These are phyloP conservation scores for Talaromyces rugulosus DNA, from an alignment of 2,329 filamentous ascomycete genomes.

Conservation along the genomic window DNA sequence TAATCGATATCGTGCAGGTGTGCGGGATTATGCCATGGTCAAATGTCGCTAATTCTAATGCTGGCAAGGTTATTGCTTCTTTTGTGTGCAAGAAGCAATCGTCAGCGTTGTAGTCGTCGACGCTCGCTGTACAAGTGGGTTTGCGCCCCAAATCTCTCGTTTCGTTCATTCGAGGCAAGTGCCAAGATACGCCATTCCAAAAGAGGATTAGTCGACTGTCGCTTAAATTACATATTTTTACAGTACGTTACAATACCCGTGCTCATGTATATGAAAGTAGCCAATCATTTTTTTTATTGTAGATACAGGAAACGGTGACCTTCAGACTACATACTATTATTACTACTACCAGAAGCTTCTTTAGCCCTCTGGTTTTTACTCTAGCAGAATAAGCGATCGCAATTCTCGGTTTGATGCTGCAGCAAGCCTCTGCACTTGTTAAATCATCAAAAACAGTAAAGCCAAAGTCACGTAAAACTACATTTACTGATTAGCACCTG, in stretches of 20 bases:
- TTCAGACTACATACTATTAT: background rate
- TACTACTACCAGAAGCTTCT: too few relatives aligned
- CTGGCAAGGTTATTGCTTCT: background rate
- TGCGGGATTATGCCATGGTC: background rate
- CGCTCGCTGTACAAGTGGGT: background rate
- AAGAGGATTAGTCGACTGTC: background rate
- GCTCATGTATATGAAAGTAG: background rate
- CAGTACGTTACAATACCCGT: background rate
- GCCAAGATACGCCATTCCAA: background rate
- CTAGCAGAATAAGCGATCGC: too few relatives aligned
- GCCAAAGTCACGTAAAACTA: background rate
- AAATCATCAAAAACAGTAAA: background rate
- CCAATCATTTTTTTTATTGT: too few relatives aligned
- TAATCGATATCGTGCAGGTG: background rate
- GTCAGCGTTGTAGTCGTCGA: background rate
- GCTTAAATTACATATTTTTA: background rate
- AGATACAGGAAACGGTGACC: background rate
- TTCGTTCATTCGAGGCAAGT: background rate
- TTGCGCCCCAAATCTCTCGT: background rate
- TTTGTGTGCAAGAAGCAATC: background rate
- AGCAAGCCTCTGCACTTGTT: background rate
- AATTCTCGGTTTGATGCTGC: too few relatives aligned
- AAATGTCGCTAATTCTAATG: background rate
- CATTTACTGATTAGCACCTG: background rate
- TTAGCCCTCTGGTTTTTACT: too few relatives aligned